Percentiles rank a stretch among this genome's conserved stretches.
phyloP scores from a whole-genome alignment of 1,139 yeast genomes.

The Saccharomyces hybrid region DNA sequence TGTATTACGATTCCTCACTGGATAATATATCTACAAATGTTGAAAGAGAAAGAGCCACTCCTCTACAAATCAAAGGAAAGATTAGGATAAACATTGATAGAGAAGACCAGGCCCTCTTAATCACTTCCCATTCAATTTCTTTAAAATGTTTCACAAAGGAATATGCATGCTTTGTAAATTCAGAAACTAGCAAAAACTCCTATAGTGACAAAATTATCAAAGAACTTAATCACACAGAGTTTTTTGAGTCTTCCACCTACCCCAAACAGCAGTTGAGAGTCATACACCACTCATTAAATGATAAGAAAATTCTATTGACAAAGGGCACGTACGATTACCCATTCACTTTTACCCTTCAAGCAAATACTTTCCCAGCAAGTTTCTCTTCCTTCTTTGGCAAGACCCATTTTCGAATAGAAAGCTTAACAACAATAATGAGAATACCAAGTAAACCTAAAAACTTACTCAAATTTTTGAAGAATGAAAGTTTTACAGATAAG shows the following conservation, averaged over 20 bases:
- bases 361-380: slow-evolving; percentile 17
- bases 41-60: slow-evolving; percentile 3
- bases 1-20: neutral
- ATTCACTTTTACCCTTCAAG: slow-evolving; percentile 16
- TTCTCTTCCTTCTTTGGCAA: slow-evolving; percentile 15
- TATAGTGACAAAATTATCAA: slow-evolving; percentile 5
- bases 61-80: slow-evolving; percentile 10
- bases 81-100: slow-evolving; percentile 6
- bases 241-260: neutral
- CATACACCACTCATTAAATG: neutral
- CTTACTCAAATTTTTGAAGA: slow-evolving; percentile 1
- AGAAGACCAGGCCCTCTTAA: slow-evolving; percentile 6
- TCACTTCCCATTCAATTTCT: slow-evolving; percentile 7
- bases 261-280: neutral
- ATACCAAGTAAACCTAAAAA: slow-evolving; percentile 1
- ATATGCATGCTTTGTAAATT: slow-evolving; percentile 9
- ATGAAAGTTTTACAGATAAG: slow-evolving; percentile 12
- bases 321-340: slow-evolving; percentile 18
- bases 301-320: slow-evolving; percentile 6
- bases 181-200: slow-evolving; percentile 1
- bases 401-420: slow-evolving; percentile 20
- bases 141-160: slow-evolving; percentile 14
- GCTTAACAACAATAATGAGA: slow-evolving; percentile 11
- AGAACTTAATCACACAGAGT: slow-evolving; percentile 6
- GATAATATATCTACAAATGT: neutral